These are phyloP conservation scores for Chondrostereum purpureum DNA, from an alignment of 1,284 basidiomycete species.

Conservation along the genomic window DNA sequence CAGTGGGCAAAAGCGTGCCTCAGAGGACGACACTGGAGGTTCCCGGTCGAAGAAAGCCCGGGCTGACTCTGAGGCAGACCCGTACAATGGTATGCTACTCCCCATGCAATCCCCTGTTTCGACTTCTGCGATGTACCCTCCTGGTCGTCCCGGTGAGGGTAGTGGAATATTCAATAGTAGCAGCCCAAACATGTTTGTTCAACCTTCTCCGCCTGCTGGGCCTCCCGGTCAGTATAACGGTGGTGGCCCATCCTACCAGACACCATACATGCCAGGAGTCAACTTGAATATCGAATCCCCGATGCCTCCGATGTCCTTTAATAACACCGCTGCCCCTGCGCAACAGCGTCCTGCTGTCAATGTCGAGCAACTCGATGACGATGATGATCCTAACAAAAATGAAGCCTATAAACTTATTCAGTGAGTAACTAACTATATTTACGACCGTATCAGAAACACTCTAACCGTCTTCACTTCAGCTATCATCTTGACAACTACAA, in stretches of 20 bases:
- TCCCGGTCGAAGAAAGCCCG: constrained; percentile 47
- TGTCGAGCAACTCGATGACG: constrained; percentile 33
- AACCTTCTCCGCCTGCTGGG: constrained; percentile 33
- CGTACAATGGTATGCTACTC: constrained; percentile 44
- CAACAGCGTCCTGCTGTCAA: constrained; percentile 15
- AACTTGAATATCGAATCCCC: constrained; percentile 52
- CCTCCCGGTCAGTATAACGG: constrained; percentile 31
- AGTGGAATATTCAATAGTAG: constrained; percentile 42
- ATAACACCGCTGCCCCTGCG: constrained; percentile 18
- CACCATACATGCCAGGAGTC: constrained; percentile 52
- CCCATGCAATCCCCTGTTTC: constrained; percentile 38
- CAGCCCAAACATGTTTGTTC: constrained; percentile 58
- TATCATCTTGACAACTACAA: constrained; percentile 87
- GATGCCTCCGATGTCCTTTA: constrained; percentile 38
- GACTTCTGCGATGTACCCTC: constrained; percentile 30
- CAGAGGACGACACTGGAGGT: constrained; percentile 44
- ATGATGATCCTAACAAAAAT: constrained; percentile 60
- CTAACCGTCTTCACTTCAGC: constrained; percentile 25
- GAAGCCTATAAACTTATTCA: constrained; percentile 81
- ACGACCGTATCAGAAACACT: constrained; percentile 3
- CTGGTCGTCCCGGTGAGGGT: constrained; percentile 33
- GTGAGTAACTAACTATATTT: constrained; percentile 31
- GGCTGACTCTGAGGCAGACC: constrained; percentile 35
- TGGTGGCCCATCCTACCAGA: constrained; percentile 28
- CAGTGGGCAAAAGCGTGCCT: constrained; percentile 31